Base-by-base conservation (phyloP, 208 protist genomes). In the Plasmodiophora brassicae region DNA sequence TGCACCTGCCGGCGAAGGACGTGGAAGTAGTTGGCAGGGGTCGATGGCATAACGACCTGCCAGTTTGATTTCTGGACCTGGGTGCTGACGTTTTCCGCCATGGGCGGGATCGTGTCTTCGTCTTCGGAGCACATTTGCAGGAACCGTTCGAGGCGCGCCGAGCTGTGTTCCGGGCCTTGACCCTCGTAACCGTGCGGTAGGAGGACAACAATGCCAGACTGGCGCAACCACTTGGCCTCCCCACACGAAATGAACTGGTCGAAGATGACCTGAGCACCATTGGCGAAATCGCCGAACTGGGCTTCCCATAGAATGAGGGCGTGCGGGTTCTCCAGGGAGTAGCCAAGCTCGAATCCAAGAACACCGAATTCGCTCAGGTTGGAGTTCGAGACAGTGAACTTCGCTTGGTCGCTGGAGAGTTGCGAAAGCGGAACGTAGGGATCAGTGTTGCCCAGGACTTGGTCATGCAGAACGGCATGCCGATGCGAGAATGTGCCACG, bases 1-100 rank as follows among this genome's bases (percentile, higher is more conserved):
- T 95, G 94, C 53, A 98, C 87, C 91, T 99, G 98, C 53, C 98
- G 95, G 50, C 98, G 93, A 0, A 99, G 93, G 1, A 97, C 93
- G 91, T 99, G 98, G 94, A 98, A 99, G 94, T 98, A 99, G 92
- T 99, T 98, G 38, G 97, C 97, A 1, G 98, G 97, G 0, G 97
- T 98, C 20, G 94, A 96, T 1, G 94, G 94, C 93, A 96, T 97
- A 46, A 94, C 87, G 36, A 99, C 93, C 88, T 92, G 89, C 89
- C 87, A 90, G 89, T 95, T 96, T 50, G 60, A 65, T 32, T 92
- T 78, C 92, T 95, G 93, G 45, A 93, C 90, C 57, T 94, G 91
- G 1, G n/a, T 71, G 46, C 89, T n/a, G 45, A 10, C 39, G 0
- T 1, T 5, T 0, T 87, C 71, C 36, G 86, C 83, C 71, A 89